Evolutionary conservation across 1,284 basidiomycete species (phyloP).

Genomic region (Melampsora medusae): DNA sequence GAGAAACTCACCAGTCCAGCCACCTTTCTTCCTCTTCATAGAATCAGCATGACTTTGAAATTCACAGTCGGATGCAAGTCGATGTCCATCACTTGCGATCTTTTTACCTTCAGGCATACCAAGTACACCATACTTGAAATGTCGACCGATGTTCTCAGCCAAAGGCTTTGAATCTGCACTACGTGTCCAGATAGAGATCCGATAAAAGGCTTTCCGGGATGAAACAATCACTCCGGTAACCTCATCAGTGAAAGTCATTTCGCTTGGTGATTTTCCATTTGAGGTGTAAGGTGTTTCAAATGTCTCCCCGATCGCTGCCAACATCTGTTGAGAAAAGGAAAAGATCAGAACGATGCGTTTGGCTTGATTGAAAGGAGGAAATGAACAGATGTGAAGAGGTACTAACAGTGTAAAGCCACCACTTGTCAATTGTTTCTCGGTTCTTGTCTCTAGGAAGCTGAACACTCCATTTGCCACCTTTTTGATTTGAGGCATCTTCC

Average conservation of each 20-base stretch:
- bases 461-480: conserved; percentile 97
- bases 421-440: conserved; percentile 76
- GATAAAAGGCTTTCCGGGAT: conserved; percentile 90
- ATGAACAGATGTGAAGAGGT: conserved; percentile 9
- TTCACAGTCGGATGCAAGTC: conserved; percentile 86
- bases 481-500: conserved; percentile 71
- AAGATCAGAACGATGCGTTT: background rate
- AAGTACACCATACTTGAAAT: conserved; percentile 88
- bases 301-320: conserved; percentile 92
- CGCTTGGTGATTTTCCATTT: conserved; percentile 61
- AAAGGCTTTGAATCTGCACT: conserved; percentile 60
- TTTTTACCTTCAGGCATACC: conserved; percentile 73
- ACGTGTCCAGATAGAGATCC: conserved; percentile 94
- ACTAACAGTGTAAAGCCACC: conserved; percentile 94
- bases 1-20: background rate
- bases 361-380: conserved; percentile 7
- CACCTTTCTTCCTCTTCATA: conserved; percentile 70
- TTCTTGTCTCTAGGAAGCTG: conserved; percentile 96
- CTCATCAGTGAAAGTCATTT: conserved; percentile 60
- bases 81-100: conserved; percentile 59
- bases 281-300: conserved; percentile 71
- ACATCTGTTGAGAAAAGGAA: conserved; percentile 68
- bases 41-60: conserved; percentile 91
- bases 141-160: conserved; percentile 65
- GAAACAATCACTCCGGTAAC: conserved; percentile 93